These are phyloP conservation scores for Colletotrichum lentis DNA, from an alignment of 2,329 filamentous ascomycete genomes.

Conservation along the genomic window DNA sequence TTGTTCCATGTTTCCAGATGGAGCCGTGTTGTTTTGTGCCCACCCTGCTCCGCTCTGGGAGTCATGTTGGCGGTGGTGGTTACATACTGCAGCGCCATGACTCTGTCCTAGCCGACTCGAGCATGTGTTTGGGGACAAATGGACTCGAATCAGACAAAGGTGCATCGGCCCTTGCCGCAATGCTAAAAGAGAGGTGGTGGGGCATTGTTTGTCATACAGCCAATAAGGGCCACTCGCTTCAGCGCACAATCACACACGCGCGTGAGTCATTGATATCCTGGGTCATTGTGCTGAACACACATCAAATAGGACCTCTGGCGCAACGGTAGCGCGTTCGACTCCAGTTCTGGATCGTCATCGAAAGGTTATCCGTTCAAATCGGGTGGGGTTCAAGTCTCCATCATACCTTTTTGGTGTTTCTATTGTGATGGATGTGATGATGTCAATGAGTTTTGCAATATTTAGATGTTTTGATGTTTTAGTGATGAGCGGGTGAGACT, in stretches of 20 bases:
- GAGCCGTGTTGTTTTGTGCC: slow-evolving; percentile 15
- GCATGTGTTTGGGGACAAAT: neutral
- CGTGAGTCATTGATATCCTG: neutral
- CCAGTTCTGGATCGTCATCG: slow-evolving; percentile 22
- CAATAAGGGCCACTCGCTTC: neutral
- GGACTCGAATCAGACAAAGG: neutral
- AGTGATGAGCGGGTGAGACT: neutral
- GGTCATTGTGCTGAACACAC: rapidly evolving
- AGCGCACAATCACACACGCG: neutral
- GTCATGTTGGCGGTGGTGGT: slow-evolving; percentile 28
- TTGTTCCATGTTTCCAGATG: slow-evolving; percentile 12
- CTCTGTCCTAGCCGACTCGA: slow-evolving; percentile 7
- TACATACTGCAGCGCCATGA: slow-evolving; percentile 25
- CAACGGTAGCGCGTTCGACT: slow-evolving; percentile 38
- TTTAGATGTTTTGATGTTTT: neutral
- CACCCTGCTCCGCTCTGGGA: slow-evolving; percentile 26
- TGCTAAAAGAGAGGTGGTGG: slow-evolving; percentile 3
- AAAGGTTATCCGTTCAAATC: slow-evolving; percentile 38
- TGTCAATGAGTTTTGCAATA: neutral
- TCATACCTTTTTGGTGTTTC: neutral
- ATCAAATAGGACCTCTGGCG: slow-evolving; percentile 25
- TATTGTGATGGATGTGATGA: neutral
- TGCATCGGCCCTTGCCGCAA: slow-evolving; percentile 15
- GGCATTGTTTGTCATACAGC: rapidly evolving
- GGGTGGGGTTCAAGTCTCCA: slow-evolving; percentile 21